These are phyloP conservation scores for Aspergillus pseudoglaucus DNA, from an alignment of 2,329 filamentous ascomycete genomes.

Conservation along the genomic window DNA sequence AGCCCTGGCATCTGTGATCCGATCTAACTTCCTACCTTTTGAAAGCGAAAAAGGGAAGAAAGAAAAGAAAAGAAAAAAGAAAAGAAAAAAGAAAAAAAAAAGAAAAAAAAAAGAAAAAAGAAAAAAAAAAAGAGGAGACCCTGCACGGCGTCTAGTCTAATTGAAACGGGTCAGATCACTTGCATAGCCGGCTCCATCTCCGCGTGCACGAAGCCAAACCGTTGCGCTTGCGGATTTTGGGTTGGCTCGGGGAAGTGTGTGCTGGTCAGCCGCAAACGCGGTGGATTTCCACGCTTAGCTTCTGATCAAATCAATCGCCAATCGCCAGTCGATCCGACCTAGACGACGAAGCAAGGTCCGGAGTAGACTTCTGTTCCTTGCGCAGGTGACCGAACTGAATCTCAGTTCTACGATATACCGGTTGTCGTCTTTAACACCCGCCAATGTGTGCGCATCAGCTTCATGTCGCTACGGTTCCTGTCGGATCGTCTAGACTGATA, in stretches of 20 bases:
- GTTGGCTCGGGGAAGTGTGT: conserved; percentile 17
- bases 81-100: too few relatives aligned
- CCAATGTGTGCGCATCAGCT: conserved; percentile 31
- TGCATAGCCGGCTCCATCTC: conserved; percentile 31
- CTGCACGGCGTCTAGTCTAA: conserved; percentile 14
- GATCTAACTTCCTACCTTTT: not conserved
- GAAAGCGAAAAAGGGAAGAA: not conserved
- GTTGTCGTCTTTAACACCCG: conserved; percentile 7
- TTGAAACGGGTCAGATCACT: conserved; percentile 23
- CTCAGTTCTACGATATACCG: not conserved
- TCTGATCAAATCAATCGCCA: conserved; percentile 11
- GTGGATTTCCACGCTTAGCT: conserved; percentile 19
- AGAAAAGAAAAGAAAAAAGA: conserved; percentile 4
- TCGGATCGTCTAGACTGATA: conserved; percentile 26
- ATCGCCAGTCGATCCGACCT: conserved; percentile 12
- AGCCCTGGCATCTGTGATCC: conserved; percentile 11
- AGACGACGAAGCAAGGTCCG: conserved; percentile 6
- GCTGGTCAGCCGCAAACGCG: conserved; percentile 21
- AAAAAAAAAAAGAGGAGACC: conserved; percentile 5
- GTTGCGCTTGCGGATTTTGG: conserved; percentile 18
- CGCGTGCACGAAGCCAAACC: conserved; percentile 18
- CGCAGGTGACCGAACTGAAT: conserved; percentile 19
- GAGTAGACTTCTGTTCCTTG: conserved; percentile 17
- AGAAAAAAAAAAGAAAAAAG: conserved; percentile 5
- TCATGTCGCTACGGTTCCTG: conserved; percentile 20